Evolutionary conservation across 257 asterid species (phyloP).

Genomic region (Penstemon barbatus): DNA sequence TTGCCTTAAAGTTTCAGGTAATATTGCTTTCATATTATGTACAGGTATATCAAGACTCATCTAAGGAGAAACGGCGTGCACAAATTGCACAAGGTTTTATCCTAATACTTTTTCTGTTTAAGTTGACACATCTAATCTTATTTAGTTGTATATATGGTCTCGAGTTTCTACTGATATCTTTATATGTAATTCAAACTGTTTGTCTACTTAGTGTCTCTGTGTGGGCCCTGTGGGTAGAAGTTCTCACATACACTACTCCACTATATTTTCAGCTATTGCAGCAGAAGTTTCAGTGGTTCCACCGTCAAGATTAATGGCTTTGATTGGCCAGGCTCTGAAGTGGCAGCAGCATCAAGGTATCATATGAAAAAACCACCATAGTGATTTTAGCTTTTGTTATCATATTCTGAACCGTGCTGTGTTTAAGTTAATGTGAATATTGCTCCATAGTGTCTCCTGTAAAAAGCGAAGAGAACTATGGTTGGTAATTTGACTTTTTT

Average conservation of each 20-base stretch:
- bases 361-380: constrained; percentile 18
- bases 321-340: constrained; percentile 97
- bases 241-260: constrained; percentile 30
- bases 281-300: constrained; percentile 99
- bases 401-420: constrained; percentile 9
- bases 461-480: constrained; percentile 15
- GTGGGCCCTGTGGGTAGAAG: background rate
- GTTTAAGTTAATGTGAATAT: constrained; percentile 24
- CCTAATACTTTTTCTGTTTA: constrained; percentile 17
- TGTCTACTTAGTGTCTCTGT: background rate
- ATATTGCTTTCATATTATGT: constrained; percentile 23
- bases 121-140: constrained; percentile 20
- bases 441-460: constrained; percentile 10
- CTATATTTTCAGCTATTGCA: constrained; percentile 67
- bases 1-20: constrained; percentile 2
- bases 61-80: constrained; percentile 86
- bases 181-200: background rate
- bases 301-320: constrained; percentile 93
- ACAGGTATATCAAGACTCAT: constrained; percentile 82
- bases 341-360: constrained; percentile 99
- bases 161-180: background rate
- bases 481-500: constrained; percentile 1
- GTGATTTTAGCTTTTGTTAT: constrained; percentile 14
- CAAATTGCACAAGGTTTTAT: constrained; percentile 80
- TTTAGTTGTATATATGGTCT: constrained; percentile 8